These are phyloP conservation scores for Dactylella cylindrospora DNA, from an alignment of 2,329 filamentous ascomycete genomes.

Conservation along the genomic window DNA sequence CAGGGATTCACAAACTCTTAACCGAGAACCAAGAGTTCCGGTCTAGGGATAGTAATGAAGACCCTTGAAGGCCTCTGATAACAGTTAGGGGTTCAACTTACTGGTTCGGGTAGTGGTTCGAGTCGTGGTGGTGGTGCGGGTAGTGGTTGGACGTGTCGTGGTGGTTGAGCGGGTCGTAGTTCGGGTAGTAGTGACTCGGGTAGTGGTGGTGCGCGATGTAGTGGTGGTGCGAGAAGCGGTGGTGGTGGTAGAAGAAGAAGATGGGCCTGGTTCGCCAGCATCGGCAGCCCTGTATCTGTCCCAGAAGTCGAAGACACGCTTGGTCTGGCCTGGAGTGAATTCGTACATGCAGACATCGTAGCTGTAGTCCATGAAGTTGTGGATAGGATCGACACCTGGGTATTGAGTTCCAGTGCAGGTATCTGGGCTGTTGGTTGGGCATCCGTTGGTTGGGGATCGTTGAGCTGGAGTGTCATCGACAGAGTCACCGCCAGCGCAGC, in stretches of 20 bases:
- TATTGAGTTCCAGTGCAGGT: constrained; percentile 48
- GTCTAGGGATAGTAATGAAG: no score
- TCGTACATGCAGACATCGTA: constrained; percentile 56
- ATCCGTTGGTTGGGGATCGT: constrained; percentile 50
- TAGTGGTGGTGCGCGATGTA: constrained; percentile 3
- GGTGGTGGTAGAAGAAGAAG: constrained; percentile 4
- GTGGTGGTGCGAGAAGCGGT: constrained; percentile 11
- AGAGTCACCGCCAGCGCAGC: constrained; percentile 53
- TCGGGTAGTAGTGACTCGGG: background rate
- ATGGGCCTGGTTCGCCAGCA: constrained; percentile 18
- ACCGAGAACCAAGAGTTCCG: no score
- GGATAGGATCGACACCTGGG: constrained; percentile 50
- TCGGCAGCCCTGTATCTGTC: constrained; percentile 51
- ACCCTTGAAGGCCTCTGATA: no score
- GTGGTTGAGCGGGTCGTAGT: constrained; percentile 1
- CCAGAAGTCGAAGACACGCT: constrained; percentile 54
- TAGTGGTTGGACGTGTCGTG: constrained; percentile 10
- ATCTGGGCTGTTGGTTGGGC: constrained; percentile 52
- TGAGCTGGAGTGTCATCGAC: constrained; percentile 54
- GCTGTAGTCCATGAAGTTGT: constrained; percentile 53
- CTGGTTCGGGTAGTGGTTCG: no score
- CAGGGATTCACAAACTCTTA: no score
- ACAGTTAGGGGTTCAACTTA: no score
- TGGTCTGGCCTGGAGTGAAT: constrained; percentile 55
- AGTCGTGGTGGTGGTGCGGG: no score